Evolutionary conservation across 495 filamentous ascomycete genomes (phyloP), one percentile per base, ranked within the genome.

Genomic region (Talaromyces nanjingensis): DNA sequence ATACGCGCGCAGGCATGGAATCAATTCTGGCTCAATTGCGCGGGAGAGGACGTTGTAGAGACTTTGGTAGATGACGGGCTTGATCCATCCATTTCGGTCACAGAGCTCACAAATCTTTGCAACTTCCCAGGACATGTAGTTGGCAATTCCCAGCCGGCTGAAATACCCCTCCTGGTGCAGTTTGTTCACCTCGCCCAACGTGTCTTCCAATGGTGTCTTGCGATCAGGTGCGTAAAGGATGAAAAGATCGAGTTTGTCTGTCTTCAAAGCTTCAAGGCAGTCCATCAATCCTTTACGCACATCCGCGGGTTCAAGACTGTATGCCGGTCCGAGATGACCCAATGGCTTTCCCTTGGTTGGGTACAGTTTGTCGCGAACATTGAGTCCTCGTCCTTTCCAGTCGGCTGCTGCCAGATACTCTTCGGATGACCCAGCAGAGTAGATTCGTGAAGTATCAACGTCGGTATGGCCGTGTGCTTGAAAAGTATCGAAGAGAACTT

Each of bases 31-130:
- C 67, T 85, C 82, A 6, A 81, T 73, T 7, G 67, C 64, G n/a
- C 84, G 79, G 29, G 80, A 83, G 7, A 89, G 79, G 6, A 84
- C 81, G 71, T 89, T 86, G 70, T 89, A 89, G 63, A 87, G 77
- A 25, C 82, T 85, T 64, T 88, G 84, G 70, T 84, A 89, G n/a
- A 86, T 85, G 16, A 76, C 80, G 0, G 85, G 85, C 42, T 81
- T 83, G 62, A 85, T 79, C 81, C 82, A 90, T 31, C 77, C 78
- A 33, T 84, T 72, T n/a, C 65, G 59, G 7, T 73, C 67, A 42
- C 80, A 83, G 0, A 83, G 69, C 69, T 85, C 76, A 59, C 74
- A 75, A 45, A 86, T 78, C 65, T 79, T 65, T 0, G 78, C 78
- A 12, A 86, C 79, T 69, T 84, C 79, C 73, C 76, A 79, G 0